A percentile compares a stretch with the other conserved stretches of the same genome.
phyloP scores from a whole-genome alignment of 1,284 basidiomycete genomes.

The Omphalotus olearius region DNA sequence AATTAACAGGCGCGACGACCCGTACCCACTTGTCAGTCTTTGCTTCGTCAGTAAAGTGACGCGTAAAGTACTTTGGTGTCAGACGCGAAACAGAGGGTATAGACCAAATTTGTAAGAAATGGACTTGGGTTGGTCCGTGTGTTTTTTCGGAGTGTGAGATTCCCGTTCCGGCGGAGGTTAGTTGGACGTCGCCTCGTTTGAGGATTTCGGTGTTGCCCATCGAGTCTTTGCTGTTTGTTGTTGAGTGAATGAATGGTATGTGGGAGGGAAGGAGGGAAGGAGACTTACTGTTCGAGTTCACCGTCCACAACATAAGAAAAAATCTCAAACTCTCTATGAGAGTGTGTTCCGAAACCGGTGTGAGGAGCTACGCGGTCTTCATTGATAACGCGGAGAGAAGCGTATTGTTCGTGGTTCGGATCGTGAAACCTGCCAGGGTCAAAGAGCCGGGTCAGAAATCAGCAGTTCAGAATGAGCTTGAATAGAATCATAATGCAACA shows the following conservation, averaged over 20 bases:
- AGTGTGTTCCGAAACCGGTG: constrained; percentile 85
- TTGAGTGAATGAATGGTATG: constrained; percentile 16
- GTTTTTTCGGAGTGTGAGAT: constrained; percentile 81
- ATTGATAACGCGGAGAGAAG: constrained; percentile 76
- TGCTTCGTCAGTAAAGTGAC: constrained; percentile 80
- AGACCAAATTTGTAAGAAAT: constrained; percentile 91
- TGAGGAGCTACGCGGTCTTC: constrained; percentile 81
- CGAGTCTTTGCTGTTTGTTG: constrained; percentile 62
- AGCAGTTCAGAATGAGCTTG: background rate
- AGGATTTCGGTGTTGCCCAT: constrained; percentile 90
- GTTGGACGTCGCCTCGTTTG: constrained; percentile 84
- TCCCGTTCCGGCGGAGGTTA: constrained; percentile 87
- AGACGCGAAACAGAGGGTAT: constrained; percentile 55
- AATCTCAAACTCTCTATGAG: constrained; percentile 87
- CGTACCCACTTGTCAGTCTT: constrained; percentile 68
- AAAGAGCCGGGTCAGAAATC: too few species aligned
- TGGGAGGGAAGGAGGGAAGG: too few species aligned
- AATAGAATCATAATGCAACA: constrained; percentile 22
- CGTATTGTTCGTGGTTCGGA: constrained; percentile 48
- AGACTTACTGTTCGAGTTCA: constrained; percentile 68
- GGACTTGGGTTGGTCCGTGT: constrained; percentile 54
- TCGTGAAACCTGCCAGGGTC: constrained; percentile 59
- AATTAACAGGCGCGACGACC: constrained; percentile 67
- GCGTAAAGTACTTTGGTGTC: constrained; percentile 77
- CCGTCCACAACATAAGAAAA: constrained; percentile 85